Percentiles rank a stretch among this genome's conserved stretches.
These are phyloP conservation scores for Yamadazyma kanchanaburiensis DNA, from an alignment of 1,139 yeast genomes.

Conservation along the genomic window DNA sequence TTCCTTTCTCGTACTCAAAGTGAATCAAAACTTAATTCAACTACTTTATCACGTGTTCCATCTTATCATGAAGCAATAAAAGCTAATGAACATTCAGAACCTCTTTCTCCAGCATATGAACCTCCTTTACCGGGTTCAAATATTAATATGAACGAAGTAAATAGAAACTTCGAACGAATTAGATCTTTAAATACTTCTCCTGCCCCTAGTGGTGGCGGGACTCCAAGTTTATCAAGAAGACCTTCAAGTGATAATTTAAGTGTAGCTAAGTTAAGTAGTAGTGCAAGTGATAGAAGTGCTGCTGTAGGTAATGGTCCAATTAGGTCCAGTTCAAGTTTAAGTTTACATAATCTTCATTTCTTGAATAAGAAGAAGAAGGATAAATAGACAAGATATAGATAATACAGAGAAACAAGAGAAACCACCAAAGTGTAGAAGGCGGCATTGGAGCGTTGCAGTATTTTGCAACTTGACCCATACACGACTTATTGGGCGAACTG, in stretches of 20 bases:
- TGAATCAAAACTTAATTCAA: conserved; percentile 15
- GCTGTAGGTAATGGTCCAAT: conserved; percentile 17
- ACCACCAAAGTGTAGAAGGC: no score
- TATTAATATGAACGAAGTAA: conserved; percentile 28
- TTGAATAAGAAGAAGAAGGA: conserved; percentile 24
- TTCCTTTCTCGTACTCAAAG: conserved; percentile 64
- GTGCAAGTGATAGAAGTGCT: conserved; percentile 33
- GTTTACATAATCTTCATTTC: conserved; percentile 27
- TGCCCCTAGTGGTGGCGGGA: conserved; percentile 7
- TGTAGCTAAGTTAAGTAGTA: conserved; percentile 23
- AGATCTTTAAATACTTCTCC: conserved; percentile 16
- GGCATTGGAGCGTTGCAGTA: no score
- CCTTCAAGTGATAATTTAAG: conserved; percentile 18
- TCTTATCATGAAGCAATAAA: conserved; percentile 76
- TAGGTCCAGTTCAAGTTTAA: conserved; percentile 23
- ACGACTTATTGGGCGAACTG: neutral
- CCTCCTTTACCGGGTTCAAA: conserved; percentile 50
- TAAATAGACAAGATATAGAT: no score
- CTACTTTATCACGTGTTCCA: conserved; percentile 64
- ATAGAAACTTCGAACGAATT: no score
- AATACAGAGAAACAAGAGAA: no score
- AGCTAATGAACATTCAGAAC: conserved; percentile 32
- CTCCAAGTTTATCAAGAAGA: conserved; percentile 28
- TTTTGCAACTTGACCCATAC: no score
- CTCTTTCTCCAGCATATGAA: conserved; percentile 61